Evolutionary conservation across 768 basidiomycete species (phyloP).

Genomic region (Phallus indusiatus): DNA sequence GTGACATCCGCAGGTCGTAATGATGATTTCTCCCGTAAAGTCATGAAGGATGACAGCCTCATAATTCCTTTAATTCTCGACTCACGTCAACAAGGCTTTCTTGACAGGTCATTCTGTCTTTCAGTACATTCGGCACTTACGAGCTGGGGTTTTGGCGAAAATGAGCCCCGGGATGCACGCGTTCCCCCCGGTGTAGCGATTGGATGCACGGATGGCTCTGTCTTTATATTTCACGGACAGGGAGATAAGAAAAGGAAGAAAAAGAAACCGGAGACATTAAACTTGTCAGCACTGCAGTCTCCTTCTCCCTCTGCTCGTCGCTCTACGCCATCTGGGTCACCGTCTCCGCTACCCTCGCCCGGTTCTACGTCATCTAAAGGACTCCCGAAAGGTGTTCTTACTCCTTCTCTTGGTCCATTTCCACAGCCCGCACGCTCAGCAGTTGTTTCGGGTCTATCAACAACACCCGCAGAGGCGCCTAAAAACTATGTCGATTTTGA

Average conservation of each 20-base stretch:
- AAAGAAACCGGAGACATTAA: slow-evolving; percentile 4
- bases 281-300: slow-evolving; percentile 10
- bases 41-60: slow-evolving; percentile 7
- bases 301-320: slow-evolving; percentile 11
- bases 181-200: slow-evolving; percentile 18
- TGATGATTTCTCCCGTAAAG: neutral
- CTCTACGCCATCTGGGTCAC: slow-evolving; percentile 18
- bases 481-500: slow-evolving; percentile 77
- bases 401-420: slow-evolving; percentile 31
- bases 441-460: slow-evolving; percentile 63
- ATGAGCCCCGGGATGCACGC: neutral
- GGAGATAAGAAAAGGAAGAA: neutral
- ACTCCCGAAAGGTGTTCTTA: neutral
- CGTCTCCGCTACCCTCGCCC: slow-evolving; percentile 29
- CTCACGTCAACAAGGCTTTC: neutral
- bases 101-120: neutral
- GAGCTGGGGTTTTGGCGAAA: slow-evolving; percentile 3
- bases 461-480: slow-evolving; percentile 64
- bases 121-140: neutral
- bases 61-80: neutral
- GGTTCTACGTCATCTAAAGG: neutral
- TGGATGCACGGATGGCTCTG: slow-evolving; percentile 29
- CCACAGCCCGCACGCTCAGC: slow-evolving; percentile 45
- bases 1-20: neutral
- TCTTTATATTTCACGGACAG: slow-evolving; percentile 22